These are phyloP conservation scores for Boechera retrofracta DNA, from an alignment of 345 rosid species.

Conservation along the genomic window DNA sequence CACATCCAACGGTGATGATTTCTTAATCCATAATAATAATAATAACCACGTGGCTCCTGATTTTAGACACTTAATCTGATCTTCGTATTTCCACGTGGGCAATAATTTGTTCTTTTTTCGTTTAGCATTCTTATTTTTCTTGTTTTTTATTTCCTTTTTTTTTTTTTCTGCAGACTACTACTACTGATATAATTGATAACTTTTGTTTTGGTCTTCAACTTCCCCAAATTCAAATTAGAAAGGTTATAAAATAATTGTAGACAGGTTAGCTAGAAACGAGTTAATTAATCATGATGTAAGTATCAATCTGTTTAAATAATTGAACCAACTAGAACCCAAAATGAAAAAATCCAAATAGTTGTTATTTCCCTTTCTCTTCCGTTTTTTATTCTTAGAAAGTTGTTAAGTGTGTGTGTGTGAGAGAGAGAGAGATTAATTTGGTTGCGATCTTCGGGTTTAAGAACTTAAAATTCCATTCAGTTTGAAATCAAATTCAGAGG, in stretches of 20 bases:
- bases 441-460: background rate
- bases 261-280: background rate
- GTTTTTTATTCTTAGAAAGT: no score
- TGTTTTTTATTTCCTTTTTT: background rate
- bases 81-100: constrained; percentile 33
- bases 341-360: constrained; percentile 34
- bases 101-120: constrained; percentile 17
- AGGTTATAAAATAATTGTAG: constrained; percentile 3
- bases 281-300: background rate
- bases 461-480: no score
- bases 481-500: background rate
- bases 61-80: constrained; percentile 70
- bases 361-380: background rate
- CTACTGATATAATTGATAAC: constrained; percentile 15
- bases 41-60: constrained; percentile 80
- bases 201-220: background rate
- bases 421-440: background rate
- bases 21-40: constrained; percentile 54
- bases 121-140: background rate
- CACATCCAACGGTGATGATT: constrained; percentile 76
- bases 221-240: background rate
- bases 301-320: constrained; percentile 9
- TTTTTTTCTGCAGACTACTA: constrained; percentile 24
- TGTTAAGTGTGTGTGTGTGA: background rate
- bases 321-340: constrained; percentile 32